phyloP scores from a whole-genome alignment of 495 filamentous ascomycete species.

The Chaetomium fimeti region DNA sequence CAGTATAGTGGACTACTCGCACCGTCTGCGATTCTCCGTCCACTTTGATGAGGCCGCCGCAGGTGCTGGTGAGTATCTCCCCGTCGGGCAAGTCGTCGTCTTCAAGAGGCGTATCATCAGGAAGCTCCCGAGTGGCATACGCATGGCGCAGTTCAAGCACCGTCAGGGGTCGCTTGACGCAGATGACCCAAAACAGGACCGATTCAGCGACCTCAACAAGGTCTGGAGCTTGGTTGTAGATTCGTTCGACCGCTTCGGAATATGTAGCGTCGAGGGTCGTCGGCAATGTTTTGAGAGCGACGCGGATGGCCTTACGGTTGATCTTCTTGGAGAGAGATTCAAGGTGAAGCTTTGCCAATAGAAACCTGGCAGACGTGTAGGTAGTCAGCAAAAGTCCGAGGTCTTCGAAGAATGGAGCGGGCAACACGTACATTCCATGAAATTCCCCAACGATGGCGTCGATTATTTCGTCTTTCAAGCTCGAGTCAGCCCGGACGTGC shows the following conservation, averaged over 20 bases:
- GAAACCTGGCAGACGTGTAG: neutral
- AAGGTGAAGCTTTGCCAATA: conserved; percentile 9
- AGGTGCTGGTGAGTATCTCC: neutral
- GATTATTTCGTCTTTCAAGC: conserved; percentile 2
- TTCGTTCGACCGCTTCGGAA: neutral
- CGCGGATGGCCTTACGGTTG: conserved; percentile 2
- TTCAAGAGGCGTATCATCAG: neutral
- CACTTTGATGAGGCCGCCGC: conserved; percentile 1
- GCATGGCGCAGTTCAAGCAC: neutral
- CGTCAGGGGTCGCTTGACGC: neutral
- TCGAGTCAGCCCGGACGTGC: neutral
- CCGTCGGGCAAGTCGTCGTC: conserved; percentile 7
- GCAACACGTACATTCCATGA: conserved; percentile 7
- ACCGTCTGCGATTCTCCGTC: neutral
- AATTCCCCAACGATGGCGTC: neutral
- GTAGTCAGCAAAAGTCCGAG: neutral
- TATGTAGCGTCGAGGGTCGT: conserved; percentile 4
- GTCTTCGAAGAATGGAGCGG: neutral
- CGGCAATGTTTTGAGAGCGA: neutral
- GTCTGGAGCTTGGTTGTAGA: conserved; percentile 5
- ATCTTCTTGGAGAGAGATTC: conserved; percentile 3
- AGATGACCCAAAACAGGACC: conserved; percentile 6
- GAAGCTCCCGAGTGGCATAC: neutral
- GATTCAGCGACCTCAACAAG: conserved; percentile 2
- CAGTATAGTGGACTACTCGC: conserved; percentile 1